phyloP scores from a whole-genome alignment of 257 asterid species.

The Solanum acaule region DNA sequence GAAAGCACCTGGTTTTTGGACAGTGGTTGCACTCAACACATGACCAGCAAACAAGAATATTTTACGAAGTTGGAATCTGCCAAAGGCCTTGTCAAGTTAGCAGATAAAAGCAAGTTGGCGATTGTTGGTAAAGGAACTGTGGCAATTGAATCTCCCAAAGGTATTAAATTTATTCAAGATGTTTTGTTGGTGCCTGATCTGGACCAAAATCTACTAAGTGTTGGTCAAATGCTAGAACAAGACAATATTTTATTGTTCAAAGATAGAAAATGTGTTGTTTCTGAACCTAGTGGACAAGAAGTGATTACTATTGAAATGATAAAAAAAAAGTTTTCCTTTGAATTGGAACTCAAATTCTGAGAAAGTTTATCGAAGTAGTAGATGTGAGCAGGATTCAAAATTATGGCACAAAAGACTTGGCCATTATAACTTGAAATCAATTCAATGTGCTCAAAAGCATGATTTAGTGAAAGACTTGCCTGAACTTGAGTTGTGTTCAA shows the following conservation, averaged over 20 bases:
- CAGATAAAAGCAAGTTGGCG: neutral
- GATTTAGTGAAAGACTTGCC: neutral
- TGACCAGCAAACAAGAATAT: neutral
- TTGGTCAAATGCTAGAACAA: neutral
- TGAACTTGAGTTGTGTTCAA: neutral
- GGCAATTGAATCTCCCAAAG: neutral
- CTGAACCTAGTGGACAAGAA: neutral
- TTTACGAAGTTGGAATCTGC: neutral
- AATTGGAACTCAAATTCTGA: neutral
- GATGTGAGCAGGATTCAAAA: neutral
- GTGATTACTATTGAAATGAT: neutral
- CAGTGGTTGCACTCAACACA: neutral
- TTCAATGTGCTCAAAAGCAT: neutral
- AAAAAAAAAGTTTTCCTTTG: neutral
- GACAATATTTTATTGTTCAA: neutral
- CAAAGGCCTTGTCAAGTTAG: neutral
- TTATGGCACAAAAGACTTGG: neutral
- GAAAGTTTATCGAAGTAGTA: neutral
- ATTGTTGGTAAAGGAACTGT: neutral
- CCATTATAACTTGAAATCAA: neutral
- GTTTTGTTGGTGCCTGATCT: neutral
- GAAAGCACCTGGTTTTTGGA: neutral
- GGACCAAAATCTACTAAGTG: neutral
- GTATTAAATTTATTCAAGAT: neutral
- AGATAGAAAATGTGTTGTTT: neutral